These are phyloP conservation scores for Chlamydomonas incerta DNA, from an alignment of 139 green algal species.

Conservation along the genomic window DNA sequence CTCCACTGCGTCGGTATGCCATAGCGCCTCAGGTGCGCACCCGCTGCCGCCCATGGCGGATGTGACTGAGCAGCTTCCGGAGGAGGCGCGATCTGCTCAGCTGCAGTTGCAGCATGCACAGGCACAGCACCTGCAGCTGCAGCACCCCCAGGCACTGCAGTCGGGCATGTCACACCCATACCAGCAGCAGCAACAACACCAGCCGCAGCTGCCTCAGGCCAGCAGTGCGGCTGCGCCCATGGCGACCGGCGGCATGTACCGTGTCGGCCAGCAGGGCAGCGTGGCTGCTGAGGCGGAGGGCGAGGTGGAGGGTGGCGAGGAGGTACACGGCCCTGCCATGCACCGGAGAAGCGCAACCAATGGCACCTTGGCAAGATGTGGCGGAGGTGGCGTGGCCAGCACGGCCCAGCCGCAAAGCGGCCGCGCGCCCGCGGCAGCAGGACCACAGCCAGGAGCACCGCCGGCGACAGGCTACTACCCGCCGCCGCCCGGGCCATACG, in stretches of 20 bases:
- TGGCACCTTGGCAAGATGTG: too few species aligned
- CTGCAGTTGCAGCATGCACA: background rate
- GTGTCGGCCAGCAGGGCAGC: slow-evolving; percentile 11
- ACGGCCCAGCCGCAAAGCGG: too few species aligned
- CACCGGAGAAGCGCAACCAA: background rate
- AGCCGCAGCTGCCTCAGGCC: background rate
- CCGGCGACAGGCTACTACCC: background rate
- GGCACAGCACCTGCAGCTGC: background rate
- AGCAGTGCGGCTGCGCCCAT: background rate
- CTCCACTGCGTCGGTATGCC: background rate
- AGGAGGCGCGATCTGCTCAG: too few species aligned
- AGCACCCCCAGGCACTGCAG: background rate
- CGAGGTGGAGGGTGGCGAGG: slow-evolving; percentile 15
- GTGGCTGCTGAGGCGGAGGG: slow-evolving; percentile 22
- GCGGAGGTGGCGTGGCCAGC: too few species aligned
- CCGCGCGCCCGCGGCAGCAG: too few species aligned
- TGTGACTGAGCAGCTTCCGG: too few species aligned
- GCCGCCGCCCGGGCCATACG: background rate
- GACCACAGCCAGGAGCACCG: background rate
- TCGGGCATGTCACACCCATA: too few species aligned
- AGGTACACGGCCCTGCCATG: slow-evolving; percentile 21
- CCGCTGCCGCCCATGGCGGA: background rate
- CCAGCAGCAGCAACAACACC: background rate
- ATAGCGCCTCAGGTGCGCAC: background rate
- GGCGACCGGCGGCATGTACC: background rate